Evolutionary conservation across 2,329 filamentous ascomycete species (phyloP).

Genomic region (Verticillium tricorpus): DNA sequence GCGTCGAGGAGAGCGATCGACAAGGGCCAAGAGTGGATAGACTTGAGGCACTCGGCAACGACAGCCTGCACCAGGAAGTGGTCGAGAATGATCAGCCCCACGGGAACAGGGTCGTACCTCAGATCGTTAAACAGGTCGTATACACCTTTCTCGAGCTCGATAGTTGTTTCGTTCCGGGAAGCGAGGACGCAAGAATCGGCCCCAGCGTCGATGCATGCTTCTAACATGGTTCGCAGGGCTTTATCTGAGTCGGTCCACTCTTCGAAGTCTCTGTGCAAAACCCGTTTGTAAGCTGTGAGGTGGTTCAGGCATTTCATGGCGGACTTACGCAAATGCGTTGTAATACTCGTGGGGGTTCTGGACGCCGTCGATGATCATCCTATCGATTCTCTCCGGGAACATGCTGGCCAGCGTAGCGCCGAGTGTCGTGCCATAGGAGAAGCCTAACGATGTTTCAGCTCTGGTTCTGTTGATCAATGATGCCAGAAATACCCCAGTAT

Average conservation of each 20-base stretch:
- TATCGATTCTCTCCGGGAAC: constrained; percentile 30
- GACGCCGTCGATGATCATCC: constrained; percentile 25
- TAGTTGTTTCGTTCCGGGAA: constrained; percentile 9
- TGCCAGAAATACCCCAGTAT: constrained; percentile 29
- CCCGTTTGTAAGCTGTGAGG: background rate
- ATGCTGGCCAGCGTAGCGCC: constrained; percentile 33
- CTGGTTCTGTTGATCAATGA: too few relatives aligned
- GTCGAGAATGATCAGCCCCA: constrained; percentile 17
- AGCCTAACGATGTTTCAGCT: constrained; percentile 16
- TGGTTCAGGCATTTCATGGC: background rate
- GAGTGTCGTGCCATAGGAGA: constrained; percentile 33
- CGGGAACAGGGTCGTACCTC: constrained; percentile 16
- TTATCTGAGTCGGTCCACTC: constrained; percentile 19
- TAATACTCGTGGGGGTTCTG: constrained; percentile 26
- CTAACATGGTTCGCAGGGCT: constrained; percentile 19
- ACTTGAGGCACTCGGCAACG: constrained; percentile 10
- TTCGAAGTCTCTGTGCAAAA: constrained; percentile 17
- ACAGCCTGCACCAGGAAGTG: constrained; percentile 15
- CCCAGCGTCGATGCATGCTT: constrained; percentile 15
- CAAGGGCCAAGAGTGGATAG: background rate
- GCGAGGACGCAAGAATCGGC: constrained; percentile 17
- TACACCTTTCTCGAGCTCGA: constrained; percentile 17
- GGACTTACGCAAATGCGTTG: constrained; percentile 2
- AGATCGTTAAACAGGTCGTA: constrained; percentile 17
- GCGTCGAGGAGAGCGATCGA: background rate